Conservation (phyloP, 805 yeast genomes). For the Wickerhamiella sergipiensis region DNA sequence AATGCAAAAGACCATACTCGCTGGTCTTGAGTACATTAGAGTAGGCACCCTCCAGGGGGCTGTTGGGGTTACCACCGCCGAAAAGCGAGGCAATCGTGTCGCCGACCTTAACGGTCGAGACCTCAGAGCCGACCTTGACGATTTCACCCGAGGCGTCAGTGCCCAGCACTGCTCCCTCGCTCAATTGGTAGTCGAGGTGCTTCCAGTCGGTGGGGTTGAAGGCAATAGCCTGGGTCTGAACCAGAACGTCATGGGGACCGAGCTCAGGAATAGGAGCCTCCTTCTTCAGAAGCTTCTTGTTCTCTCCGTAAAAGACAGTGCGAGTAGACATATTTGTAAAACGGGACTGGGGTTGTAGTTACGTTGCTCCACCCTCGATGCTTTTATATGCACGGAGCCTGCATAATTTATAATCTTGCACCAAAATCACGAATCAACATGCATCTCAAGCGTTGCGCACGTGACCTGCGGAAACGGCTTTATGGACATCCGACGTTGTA, state of each 20-base stretch:
- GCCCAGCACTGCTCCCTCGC: slow-evolving; percentile 42
- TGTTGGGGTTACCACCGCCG: slow-evolving; percentile 36
- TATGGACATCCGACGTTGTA: too few relatives aligned
- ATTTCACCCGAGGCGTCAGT: slow-evolving; percentile 49
- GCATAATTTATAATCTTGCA: neutral
- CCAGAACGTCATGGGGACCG: slow-evolving; percentile 29
- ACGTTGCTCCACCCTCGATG: neutral
- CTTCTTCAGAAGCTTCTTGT: slow-evolving; percentile 1
- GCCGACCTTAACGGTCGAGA: slow-evolving; percentile 32
- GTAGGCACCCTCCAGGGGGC: slow-evolving; percentile 42
- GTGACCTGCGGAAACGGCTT: neutral
- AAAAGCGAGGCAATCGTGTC: slow-evolving; percentile 40
- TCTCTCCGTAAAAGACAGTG: neutral
- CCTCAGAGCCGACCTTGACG: slow-evolving; percentile 37
- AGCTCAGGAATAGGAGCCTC: slow-evolving; percentile 17
- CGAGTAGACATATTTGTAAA: neutral
- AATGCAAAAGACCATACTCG: slow-evolving; percentile 25
- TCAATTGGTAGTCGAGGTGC: slow-evolving; percentile 32
- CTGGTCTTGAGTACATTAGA: slow-evolving; percentile 37
- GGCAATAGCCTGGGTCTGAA: slow-evolving; percentile 42
- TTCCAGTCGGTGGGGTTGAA: slow-evolving; percentile 66
- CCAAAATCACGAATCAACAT: neutral
- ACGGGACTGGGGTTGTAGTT: too few relatives aligned
- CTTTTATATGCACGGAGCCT: neutral
- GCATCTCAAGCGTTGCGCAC: neutral